Conservation (phyloP, 2,329 filamentous ascomycete species). For the Hypoxylon sp. region DNA sequence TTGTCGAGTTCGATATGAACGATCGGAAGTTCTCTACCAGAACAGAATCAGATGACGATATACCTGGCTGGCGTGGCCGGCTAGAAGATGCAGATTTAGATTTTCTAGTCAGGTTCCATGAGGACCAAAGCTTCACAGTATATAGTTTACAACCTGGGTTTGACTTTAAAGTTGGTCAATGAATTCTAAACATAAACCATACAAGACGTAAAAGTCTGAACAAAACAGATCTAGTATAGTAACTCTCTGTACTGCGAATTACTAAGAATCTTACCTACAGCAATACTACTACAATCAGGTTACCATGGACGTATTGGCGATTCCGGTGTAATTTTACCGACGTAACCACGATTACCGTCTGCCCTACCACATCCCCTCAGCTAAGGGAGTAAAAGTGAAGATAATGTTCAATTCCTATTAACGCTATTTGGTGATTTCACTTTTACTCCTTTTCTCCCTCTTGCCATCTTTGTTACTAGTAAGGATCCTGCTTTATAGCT, state of each 20-base stretch:
- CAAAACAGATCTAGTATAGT: not conserved
- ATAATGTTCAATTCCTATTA: no score
- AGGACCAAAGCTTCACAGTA: constrained; percentile 3
- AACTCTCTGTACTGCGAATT: not conserved
- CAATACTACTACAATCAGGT: not conserved
- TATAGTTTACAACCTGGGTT: constrained; percentile 27
- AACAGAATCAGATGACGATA: not conserved
- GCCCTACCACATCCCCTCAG: no score
- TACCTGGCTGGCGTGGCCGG: constrained; percentile 18
- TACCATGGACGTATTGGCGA: not conserved
- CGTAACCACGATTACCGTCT: no score
- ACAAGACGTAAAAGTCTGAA: not conserved
- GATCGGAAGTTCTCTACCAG: constrained; percentile 28
- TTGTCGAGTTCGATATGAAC: constrained; percentile 42
- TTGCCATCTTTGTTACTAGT: no score
- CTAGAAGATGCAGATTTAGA: constrained; percentile 29
- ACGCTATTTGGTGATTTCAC: no score
- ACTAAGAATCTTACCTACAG: not conserved
- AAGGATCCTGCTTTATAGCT: no score
- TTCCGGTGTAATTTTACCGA: not conserved
- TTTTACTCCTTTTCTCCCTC: no score
- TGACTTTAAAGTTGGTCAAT: constrained; percentile 18
- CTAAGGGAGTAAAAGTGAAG: no score
- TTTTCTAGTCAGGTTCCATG: constrained; percentile 27
- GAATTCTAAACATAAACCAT: not conserved